A percentile compares a stretch with the other conserved stretches of the same genome.
phyloP scores from a whole-genome alignment of 2,329 filamentous ascomycete genomes.

The Cladosporium sp. region DNA sequence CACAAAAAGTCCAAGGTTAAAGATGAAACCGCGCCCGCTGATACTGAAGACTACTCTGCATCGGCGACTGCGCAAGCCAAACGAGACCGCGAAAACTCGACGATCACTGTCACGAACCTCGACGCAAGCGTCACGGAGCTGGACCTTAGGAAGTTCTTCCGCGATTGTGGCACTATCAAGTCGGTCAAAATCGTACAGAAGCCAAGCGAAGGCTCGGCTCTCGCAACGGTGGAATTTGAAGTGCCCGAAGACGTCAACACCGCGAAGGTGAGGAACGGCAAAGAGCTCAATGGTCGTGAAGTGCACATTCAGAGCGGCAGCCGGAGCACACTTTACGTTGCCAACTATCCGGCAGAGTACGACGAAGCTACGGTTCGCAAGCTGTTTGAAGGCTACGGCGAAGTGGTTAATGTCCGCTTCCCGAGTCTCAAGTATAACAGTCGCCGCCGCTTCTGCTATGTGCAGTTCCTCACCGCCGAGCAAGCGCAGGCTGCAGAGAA shows the following conservation, averaged over 20 bases:
- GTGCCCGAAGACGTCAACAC: constrained; percentile 76
- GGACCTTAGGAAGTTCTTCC: constrained; percentile 84
- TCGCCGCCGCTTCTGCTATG: constrained; percentile 89
- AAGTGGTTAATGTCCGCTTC: constrained; percentile 82
- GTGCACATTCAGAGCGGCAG: constrained; percentile 75
- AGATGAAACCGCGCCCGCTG: constrained; percentile 28
- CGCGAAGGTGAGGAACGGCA: constrained; percentile 78
- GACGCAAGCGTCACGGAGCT: constrained; percentile 69
- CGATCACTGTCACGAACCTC: constrained; percentile 76
- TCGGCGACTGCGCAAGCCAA: constrained; percentile 51
- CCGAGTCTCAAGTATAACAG: constrained; percentile 89
- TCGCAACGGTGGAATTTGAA: constrained; percentile 83
- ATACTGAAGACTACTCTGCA: constrained; percentile 37
- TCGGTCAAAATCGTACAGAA: constrained; percentile 69
- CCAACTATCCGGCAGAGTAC: constrained; percentile 80
- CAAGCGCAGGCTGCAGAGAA: constrained; percentile 68
- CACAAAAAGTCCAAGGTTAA: constrained; percentile 67
- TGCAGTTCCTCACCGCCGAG: constrained; percentile 75
- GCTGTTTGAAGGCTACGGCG: constrained; percentile 72
- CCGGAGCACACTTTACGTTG: constrained; percentile 80
- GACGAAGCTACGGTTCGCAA: constrained; percentile 69
- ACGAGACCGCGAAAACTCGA: constrained; percentile 87
- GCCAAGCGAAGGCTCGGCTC: constrained; percentile 55
- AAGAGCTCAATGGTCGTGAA: constrained; percentile 70
- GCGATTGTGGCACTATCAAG: constrained; percentile 82